Base-by-base conservation (phyloP, 768 basidiomycete genomes). In the Thelephora ganbajun region DNA sequence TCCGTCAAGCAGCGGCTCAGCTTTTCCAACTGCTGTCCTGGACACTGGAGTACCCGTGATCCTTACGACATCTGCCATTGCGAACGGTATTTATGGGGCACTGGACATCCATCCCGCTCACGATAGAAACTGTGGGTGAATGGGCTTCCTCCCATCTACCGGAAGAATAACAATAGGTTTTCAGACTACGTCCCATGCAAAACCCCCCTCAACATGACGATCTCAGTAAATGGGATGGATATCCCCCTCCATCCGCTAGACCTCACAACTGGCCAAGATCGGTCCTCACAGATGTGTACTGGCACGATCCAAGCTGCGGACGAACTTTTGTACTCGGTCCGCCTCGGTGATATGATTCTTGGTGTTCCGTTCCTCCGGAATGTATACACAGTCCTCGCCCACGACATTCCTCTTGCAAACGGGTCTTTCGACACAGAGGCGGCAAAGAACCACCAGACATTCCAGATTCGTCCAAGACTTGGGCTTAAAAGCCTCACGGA, bases 341-440 rank as follows among this genome's bases (percentile, higher is more conserved):
- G 51, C 12, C 63, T 76, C 14, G 78, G 74, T 0, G 85, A 88
- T 59, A 79, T 89, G 64, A 68, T 89, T 49, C 76, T 89, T 35
- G 86, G 84, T 35, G 80, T 85, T 0, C 78, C 85, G 0, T 89
- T 89, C 58, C 64, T 89, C 55, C 71, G 83, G 11, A 87, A 79
- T 55, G 71, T 76, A 3, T 89, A 90, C 57, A 80, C 76, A 11
- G 83, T 90, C 52, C 73, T 87, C 72, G 79, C 79, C 0, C 85
- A 80, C 58, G 67, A 72, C 42, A 50, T 56, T 0, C 79, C 79
- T 2, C 56, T 64, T 43, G 36, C 60, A 0, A 55, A 68, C 19
- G 80, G 80, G 12, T 54, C 55, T 3, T 77, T 81, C 59, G 63
- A 69, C 23, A 47, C 45, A 33, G 54, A 56, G 19, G 48, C 53